Conservation (phyloP, 352 stramenopile genomes). For the Globisporangium lucens region DNA sequence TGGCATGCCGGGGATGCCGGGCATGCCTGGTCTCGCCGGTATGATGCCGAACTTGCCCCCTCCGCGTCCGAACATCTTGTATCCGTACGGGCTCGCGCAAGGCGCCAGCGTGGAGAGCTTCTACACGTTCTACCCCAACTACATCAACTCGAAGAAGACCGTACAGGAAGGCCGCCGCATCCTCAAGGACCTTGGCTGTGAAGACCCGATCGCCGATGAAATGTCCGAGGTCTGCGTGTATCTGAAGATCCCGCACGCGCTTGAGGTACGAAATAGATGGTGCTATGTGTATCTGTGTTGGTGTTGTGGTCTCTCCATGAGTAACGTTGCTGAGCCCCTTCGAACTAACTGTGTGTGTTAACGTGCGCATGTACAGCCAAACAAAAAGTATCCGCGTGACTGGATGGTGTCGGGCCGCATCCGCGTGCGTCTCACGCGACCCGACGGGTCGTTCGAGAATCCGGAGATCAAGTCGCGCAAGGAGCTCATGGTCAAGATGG, state of each 20-base stretch:
- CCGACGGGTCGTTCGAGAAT: conserved; percentile 63
- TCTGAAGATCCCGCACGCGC: conserved; percentile 75
- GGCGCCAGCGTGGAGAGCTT: conserved; percentile 52
- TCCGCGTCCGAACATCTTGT: conserved; percentile 61
- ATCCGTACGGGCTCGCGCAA: conserved; percentile 60
- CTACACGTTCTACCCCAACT: conserved; percentile 85
- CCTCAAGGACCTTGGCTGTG: conserved; percentile 57
- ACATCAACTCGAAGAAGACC: conserved; percentile 85
- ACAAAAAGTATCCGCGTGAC: conserved; percentile 83
- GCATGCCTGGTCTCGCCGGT: conserved; percentile 40
- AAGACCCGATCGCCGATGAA: conserved; percentile 67
- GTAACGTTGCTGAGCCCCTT: too few relatives aligned
- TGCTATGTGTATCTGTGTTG: too few relatives aligned
- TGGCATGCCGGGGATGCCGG: conserved; percentile 41
- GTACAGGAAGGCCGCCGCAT: conserved; percentile 77
- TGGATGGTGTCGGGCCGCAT: conserved; percentile 69
- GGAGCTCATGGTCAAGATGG: conserved; percentile 79
- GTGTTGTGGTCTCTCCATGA: too few relatives aligned
- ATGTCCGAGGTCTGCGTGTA: conserved; percentile 86
- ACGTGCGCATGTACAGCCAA: conserved; percentile 23
- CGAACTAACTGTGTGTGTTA: too few relatives aligned
- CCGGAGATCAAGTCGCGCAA: conserved; percentile 58
- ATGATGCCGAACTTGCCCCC: conserved; percentile 31
- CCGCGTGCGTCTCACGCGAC: conserved; percentile 62
- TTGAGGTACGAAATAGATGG: conserved; percentile 41